phyloP scores from a whole-genome alignment of 75 land plant species.

The Selaginella tamariscina region DNA sequence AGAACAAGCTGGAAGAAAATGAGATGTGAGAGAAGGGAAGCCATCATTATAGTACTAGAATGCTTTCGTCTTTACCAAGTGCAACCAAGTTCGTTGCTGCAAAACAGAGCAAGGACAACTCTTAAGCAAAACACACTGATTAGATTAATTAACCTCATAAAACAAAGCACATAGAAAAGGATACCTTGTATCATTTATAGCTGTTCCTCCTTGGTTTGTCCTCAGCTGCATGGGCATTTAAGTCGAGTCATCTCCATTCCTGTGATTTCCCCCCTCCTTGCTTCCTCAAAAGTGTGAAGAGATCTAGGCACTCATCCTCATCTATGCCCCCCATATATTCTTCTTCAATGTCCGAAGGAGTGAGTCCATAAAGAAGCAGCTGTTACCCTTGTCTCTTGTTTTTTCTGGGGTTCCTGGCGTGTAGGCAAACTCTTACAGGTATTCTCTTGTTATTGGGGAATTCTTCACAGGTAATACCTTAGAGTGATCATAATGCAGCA shows the following conservation, averaged over 20 bases:
- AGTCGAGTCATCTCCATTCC: too few species aligned
- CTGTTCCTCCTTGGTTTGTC: too few species aligned
- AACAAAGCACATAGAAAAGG: background rate
- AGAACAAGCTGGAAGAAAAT: background rate
- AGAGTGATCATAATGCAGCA: slow-evolving; percentile 12
- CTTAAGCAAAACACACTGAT: background rate
- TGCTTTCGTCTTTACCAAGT: too few species aligned
- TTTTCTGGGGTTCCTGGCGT: background rate
- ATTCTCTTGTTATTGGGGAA: background rate
- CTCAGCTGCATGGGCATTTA: too few species aligned
- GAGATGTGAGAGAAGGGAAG: background rate
- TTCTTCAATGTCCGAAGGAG: background rate
- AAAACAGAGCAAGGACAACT: background rate
- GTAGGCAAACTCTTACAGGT: background rate
- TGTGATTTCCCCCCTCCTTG: too few species aligned
- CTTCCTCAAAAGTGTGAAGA: too few species aligned
- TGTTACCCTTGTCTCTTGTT: background rate
- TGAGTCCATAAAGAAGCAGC: too few species aligned
- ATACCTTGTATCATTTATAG: too few species aligned
- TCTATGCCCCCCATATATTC: too few species aligned
- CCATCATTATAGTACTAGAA: background rate
- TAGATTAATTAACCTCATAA: background rate
- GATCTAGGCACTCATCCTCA: too few species aligned
- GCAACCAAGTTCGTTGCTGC: background rate
- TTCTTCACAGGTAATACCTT: too few species aligned